Base-by-base conservation (phyloP, 148 eudicot species). In the Agrostemma githago region DNA sequence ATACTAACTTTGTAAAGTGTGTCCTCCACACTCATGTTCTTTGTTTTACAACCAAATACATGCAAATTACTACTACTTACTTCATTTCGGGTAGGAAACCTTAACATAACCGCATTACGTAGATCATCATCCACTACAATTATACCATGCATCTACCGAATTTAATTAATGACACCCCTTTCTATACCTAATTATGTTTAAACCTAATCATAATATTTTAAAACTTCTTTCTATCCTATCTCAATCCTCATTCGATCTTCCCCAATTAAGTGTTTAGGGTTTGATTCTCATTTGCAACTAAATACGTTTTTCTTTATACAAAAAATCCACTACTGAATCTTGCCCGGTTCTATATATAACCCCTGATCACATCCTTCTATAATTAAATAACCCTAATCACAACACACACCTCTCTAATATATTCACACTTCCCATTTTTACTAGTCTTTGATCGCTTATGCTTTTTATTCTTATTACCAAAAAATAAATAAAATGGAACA, bases 21-120 rank as follows among this genome's bases (percentile, higher is more conserved):
- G 70, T 67, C 54, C 37, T 17, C 42, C 54, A 67, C 70, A 42
- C 70, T 67, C 54, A 67, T 54, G 15, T 67, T 67, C 54, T 67
- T 67, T 42, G 53, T 67, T 42, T 65, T 65, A 15, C 68, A 26
- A 26, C 34, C 34, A 65, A 39, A 65, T 65, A 14, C 43, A 38
- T 14, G 19, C 38, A 63, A 37, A 34, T 15, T 10, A 12, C 42
- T 63, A 8, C 38, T 34, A 37, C 11, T 15, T 10, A 12, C 42
- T 63, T 14, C 37, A 20, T 60, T 60, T 60, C 37, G 34, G 38
- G 0, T 62, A 34, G 10, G 34, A 34, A 62, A 62, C 66, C 66
- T 37, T 0, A 62, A 7, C 56, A 65, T 39, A 65, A 63, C 3
- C 34, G 5, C 67, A 63, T 26, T 63, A 63, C 67, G 67, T 63